phyloP scores from a whole-genome alignment of 139 green algal genomes.

The Marvania coccoides region DNA sequence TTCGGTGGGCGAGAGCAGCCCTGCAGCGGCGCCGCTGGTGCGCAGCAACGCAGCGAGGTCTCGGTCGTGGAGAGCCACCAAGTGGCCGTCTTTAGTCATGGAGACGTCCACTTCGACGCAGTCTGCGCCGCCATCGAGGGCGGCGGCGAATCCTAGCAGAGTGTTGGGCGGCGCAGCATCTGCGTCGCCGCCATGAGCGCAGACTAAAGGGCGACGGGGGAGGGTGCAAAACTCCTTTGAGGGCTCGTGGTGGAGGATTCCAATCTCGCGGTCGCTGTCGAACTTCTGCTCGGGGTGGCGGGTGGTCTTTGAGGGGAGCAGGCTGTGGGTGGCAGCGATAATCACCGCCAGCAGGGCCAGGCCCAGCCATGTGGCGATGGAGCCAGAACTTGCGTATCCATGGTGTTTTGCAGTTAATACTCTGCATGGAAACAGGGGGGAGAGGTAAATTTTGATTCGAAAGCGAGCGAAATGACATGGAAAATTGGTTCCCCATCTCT shows the following conservation, averaged over 20 bases:
- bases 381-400: too few relatives aligned
- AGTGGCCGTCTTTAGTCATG: constrained; percentile 26
- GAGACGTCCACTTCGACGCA: constrained; percentile 52
- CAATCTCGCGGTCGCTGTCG: not conserved
- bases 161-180: constrained; percentile 37
- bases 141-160: constrained; percentile 25
- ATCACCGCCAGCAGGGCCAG: too few relatives aligned
- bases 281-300: not conserved
- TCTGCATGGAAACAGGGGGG: too few relatives aligned
- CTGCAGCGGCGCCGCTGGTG: too few relatives aligned
- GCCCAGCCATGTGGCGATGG: too few relatives aligned
- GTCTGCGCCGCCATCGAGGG: constrained; percentile 22
- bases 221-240: not conserved
- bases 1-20: too few relatives aligned
- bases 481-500: too few relatives aligned
- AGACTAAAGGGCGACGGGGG: constrained; percentile 39
- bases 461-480: too few relatives aligned
- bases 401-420: too few relatives aligned
- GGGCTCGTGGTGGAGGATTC: constrained; percentile 1
- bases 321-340: too few relatives aligned
- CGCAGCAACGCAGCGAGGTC: constrained; percentile 41
- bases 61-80: constrained; percentile 49
- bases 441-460: too few relatives aligned
- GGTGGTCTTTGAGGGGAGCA: too few relatives aligned
- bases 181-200: constrained; percentile 47